Conservation (phyloP, 1,284 basidiomycete species). For the Boletus austroedulis region DNA sequence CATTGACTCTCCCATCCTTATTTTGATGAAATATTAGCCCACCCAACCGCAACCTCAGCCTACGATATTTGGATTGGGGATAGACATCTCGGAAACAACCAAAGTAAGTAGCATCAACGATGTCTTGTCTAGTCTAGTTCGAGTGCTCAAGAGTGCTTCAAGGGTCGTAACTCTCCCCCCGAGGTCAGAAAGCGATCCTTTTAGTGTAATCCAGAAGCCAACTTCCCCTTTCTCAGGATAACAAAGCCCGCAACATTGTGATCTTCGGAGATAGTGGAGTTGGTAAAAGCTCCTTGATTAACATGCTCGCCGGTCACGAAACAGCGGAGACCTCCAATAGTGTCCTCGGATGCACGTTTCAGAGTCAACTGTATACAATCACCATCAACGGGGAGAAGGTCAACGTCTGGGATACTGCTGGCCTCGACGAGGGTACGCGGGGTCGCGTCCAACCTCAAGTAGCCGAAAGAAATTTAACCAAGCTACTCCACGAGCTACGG, state of each 20-base stretch:
- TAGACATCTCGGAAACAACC: background rate
- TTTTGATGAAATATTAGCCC: conserved; percentile 13
- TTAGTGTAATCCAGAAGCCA: background rate
- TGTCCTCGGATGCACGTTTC: conserved; percentile 32
- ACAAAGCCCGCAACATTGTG: conserved; percentile 24
- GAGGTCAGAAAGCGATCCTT: conserved; percentile 16
- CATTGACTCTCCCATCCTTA: background rate
- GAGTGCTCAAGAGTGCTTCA: conserved; percentile 1
- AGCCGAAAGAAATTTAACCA: conserved; percentile 28
- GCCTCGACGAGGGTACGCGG: conserved; percentile 29
- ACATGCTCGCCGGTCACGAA: conserved; percentile 30
- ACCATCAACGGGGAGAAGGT: conserved; percentile 15
- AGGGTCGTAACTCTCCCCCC: background rate
- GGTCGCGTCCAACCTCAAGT: conserved; percentile 23
- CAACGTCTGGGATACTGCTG: conserved; percentile 35
- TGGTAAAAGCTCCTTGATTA: conserved; percentile 34
- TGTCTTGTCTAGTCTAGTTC: background rate
- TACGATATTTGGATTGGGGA: conserved; percentile 14
- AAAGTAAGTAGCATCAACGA: conserved; percentile 10
- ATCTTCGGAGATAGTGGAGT: conserved; percentile 36
- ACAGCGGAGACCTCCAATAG: conserved; percentile 28
- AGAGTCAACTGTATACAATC: conserved; percentile 20
- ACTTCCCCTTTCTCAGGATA: background rate
- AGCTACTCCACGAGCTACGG: conserved; percentile 28
- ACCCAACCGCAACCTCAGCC: conserved; percentile 2